phyloP scores from a whole-genome alignment of 768 basidiomycete genomes.

The Filobasidium floriforme region DNA sequence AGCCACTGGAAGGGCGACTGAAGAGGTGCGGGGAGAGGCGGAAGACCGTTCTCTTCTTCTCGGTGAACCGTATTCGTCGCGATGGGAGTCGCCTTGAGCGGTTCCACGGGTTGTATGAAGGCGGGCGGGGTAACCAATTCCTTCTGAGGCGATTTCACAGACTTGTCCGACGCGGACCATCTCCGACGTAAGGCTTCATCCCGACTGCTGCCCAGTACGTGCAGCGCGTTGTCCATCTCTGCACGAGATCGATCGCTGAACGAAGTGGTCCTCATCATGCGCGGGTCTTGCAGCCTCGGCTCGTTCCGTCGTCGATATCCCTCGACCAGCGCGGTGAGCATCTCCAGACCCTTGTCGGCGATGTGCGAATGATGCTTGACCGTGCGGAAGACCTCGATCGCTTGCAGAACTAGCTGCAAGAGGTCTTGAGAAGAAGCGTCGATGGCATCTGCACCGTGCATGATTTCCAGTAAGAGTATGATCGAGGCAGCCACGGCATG shows the following conservation, averaged over 20 bases:
- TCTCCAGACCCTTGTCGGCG: not conserved
- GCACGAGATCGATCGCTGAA: not conserved
- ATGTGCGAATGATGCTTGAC: not conserved
- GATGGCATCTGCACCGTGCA: not conserved
- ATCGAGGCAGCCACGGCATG: slow-evolving; percentile 4
- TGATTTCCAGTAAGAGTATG: slow-evolving; percentile 4
- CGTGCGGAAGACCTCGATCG: slow-evolving; percentile 6
- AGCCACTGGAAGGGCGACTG: slow-evolving; percentile 7
- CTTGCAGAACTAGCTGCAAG: not conserved
- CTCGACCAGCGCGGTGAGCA: slow-evolving; percentile 1
- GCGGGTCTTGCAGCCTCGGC: not conserved
- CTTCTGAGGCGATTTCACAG: not conserved
- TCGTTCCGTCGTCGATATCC: slow-evolving; percentile 1
- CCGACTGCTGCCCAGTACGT: not conserved
- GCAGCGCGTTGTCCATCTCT: slow-evolving; percentile 6
- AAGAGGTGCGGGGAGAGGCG: not conserved
- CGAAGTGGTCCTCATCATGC: not conserved
- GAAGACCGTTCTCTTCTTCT: not conserved
- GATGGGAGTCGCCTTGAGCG: not conserved
- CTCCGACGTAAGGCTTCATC: not conserved
- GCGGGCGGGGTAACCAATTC: not conserved
- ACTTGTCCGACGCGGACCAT: not conserved
- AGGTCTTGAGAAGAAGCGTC: not conserved
- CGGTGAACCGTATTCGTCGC: not conserved
- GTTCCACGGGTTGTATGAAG: not conserved